Base-by-base conservation (phyloP, 768 basidiomycete species). In the Macrolepiota dolichaula region DNA sequence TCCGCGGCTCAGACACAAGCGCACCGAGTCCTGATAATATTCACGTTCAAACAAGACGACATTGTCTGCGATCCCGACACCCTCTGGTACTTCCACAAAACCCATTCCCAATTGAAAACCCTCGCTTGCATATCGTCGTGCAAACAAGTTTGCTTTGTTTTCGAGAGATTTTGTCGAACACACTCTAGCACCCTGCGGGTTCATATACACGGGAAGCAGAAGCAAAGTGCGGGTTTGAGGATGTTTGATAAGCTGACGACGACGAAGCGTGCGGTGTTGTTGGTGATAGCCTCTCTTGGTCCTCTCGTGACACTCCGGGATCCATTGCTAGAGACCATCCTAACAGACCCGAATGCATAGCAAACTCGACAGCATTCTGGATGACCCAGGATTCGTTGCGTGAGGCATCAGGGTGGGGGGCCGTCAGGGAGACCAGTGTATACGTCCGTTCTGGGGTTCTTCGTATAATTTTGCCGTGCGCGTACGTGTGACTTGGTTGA, bases 91-190 rank as follows among this genome's bases (percentile, higher is more conserved):
- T 99, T 99, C 74, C 88, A 98, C 76, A 96, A 92, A 74, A 89
- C 88, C 4, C 97, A 98, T 68, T 81, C 98, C 10, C 91, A 92
- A 72, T 84, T 81, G 68, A 99, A 99, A 75, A 85, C 85, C 6
- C 87, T 99, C 38, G 94, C 98, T 2, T 98, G 98, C 75, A 79
- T 98, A 66, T 97, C 95, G 24, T 90, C 88, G 63, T 91, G 94
- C 72, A 98, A 98, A 73, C 97, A 99, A 76, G 95, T 98, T 53
- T 93, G 96, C 19, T 98, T 98, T 73, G 89, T 91, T 6, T 98
- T 91, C 69, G 96, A 97, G 76, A 92, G 91, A 15, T 98, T 99
- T 74, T 90, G 94, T 77, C 89, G 89, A 72, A 86, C 98, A 80
- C 96, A 96, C 64, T 96, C 96, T 0, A 96, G 96, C 66, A 79